phyloP scores from a whole-genome alignment of 768 basidiomycete genomes.

The Lentinula boryana region DNA sequence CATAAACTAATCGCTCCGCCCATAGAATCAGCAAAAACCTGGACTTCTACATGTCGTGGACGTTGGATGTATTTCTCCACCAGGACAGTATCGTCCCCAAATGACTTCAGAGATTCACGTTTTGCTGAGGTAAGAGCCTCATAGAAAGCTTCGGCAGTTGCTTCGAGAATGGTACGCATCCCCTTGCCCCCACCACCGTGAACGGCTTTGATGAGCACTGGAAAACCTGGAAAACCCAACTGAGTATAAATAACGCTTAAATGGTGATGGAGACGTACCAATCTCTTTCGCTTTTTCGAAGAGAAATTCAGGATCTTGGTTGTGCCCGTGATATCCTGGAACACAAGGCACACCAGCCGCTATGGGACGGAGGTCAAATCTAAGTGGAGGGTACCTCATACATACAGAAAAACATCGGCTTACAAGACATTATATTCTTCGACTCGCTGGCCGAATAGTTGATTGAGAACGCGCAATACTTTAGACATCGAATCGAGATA shows the following conservation, averaged over 20 bases:
- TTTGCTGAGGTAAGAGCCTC: slow-evolving; percentile 84
- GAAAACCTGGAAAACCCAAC: slow-evolving; percentile 52
- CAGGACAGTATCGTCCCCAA: slow-evolving; percentile 81
- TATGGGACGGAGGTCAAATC: slow-evolving; percentile 16
- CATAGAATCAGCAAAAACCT: slow-evolving; percentile 81
- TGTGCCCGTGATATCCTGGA: slow-evolving; percentile 85
- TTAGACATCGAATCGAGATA: not conserved
- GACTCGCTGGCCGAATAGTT: slow-evolving; percentile 57
- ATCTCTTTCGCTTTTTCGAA: slow-evolving; percentile 65
- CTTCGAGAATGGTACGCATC: slow-evolving; percentile 71
- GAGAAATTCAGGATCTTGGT: slow-evolving; percentile 72
- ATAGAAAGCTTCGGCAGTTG: slow-evolving; percentile 60
- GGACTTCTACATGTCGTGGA: slow-evolving; percentile 91
- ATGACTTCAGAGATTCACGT: slow-evolving; percentile 82
- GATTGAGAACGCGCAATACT: not conserved
- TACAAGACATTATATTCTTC: slow-evolving; percentile 90
- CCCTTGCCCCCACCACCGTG: slow-evolving; percentile 96
- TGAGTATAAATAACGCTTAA: not conserved
- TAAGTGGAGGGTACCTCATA: slow-evolving; percentile 5
- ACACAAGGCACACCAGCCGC: slow-evolving; percentile 90
- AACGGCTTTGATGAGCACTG: slow-evolving; percentile 94
- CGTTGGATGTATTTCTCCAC: slow-evolving; percentile 86
- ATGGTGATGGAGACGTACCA: slow-evolving; percentile 29
- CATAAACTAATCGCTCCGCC: slow-evolving; percentile 91
- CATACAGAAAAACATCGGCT: slow-evolving; percentile 10